A percentile compares a stretch with the other conserved stretches of the same genome.
Conservation (phyloP, 305 asterid species). For the Rubia peregrina region DNA sequence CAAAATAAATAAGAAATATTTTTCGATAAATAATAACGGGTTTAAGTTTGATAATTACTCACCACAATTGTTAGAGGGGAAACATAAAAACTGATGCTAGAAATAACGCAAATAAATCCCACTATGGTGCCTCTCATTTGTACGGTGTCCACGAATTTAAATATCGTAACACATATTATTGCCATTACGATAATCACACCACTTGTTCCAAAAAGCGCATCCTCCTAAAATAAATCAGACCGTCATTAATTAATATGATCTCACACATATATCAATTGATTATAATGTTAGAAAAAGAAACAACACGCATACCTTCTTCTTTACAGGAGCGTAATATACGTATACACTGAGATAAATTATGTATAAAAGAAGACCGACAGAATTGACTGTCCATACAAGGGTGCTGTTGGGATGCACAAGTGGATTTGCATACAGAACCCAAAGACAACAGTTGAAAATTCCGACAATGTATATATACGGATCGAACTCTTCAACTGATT, state of each 20-base stretch:
- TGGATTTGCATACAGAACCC: neutral
- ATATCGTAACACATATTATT: neutral
- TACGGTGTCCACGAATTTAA: neutral
- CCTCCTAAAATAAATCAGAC: no score
- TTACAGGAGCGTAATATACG: neutral
- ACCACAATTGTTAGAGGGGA: neutral
- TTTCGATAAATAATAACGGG: no score
- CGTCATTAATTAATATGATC: no score
- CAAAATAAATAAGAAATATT: no score
- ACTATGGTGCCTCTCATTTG: neutral
- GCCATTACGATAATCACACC: neutral
- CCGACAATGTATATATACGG: neutral
- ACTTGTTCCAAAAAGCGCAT: no score
- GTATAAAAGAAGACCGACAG: neutral
- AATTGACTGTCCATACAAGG: neutral
- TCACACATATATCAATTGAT: no score
- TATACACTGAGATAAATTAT: neutral
- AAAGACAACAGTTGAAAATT: neutral
- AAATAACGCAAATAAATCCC: neutral
- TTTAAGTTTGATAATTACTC: no score
- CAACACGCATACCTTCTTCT: neutral
- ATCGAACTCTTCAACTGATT: neutral
- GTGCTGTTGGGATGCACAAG: neutral
- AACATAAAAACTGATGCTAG: neutral
- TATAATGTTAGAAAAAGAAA: no score